A percentile compares a stretch with the other conserved stretches of the same genome.
These are phyloP conservation scores for Penicillium sclerotiorum DNA, from an alignment of 2,329 filamentous ascomycete genomes.

Conservation along the genomic window DNA sequence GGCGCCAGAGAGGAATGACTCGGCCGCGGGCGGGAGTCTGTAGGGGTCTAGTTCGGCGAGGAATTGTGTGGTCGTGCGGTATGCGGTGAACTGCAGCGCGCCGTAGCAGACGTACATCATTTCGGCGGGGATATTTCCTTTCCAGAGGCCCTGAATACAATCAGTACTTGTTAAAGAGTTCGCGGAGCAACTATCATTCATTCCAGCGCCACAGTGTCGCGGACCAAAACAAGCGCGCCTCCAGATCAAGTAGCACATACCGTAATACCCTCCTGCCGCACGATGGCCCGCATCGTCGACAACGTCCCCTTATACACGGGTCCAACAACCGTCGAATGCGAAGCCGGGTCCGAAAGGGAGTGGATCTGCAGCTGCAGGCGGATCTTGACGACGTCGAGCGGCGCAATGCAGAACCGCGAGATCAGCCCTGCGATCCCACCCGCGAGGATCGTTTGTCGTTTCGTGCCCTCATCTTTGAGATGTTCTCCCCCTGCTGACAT, in stretches of 20 bases:
- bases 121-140: conserved; percentile 96
- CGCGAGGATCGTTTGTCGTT: conserved; percentile 65
- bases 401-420: conserved; percentile 92
- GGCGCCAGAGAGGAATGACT: conserved; percentile 83
- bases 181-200: too few relatives aligned
- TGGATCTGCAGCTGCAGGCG: conserved; percentile 91
- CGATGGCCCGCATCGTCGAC: conserved; percentile 73
- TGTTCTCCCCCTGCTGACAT: conserved; percentile 66
- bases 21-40: conserved; percentile 65
- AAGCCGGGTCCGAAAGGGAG: conserved; percentile 74
- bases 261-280: conserved; percentile 78
- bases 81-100: conserved; percentile 85
- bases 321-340: conserved; percentile 52
- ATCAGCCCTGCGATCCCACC: conserved; percentile 79
- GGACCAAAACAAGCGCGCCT: too few relatives aligned
- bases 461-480: conserved; percentile 73
- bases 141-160: conserved; percentile 83
- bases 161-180: too few relatives aligned
- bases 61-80: conserved; percentile 72
- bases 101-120: conserved; percentile 91
- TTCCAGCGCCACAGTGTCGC: too few relatives aligned
- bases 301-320: conserved; percentile 71
- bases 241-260: conserved; percentile 38
- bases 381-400: conserved; percentile 97
- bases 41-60: conserved; percentile 59